A percentile compares a stretch with the other conserved stretches of the same genome.
phyloP scores from a whole-genome alignment of 306 rosid species.

The Fragaria nilgerrensis region DNA sequence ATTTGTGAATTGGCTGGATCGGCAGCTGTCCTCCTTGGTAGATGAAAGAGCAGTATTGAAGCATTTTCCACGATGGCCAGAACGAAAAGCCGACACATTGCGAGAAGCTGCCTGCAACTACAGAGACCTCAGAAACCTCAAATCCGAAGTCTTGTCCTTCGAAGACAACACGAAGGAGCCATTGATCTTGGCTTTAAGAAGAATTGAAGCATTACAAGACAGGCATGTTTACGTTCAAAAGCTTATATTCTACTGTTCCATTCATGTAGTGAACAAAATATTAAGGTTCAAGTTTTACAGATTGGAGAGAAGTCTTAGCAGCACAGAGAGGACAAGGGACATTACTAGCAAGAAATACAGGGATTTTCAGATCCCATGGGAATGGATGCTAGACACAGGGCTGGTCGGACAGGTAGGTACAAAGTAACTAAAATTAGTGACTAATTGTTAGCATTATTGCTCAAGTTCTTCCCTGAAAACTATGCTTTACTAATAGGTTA shows the following conservation, averaged over 20 bases:
- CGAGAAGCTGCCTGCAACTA: slow-evolving; percentile 84
- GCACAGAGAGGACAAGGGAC: slow-evolving; percentile 71
- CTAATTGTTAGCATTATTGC: neutral
- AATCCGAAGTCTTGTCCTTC: slow-evolving; percentile 48
- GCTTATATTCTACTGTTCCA: neutral
- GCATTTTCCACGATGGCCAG: slow-evolving; percentile 92
- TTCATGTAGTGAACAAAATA: slow-evolving; percentile 10
- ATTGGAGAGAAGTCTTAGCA: slow-evolving; percentile 69
- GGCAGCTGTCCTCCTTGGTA: slow-evolving; percentile 65
- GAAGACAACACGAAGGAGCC: slow-evolving; percentile 68
- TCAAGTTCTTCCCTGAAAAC: slow-evolving; percentile 9
- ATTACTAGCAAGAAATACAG: slow-evolving; percentile 59
- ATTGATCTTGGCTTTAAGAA: slow-evolving; percentile 46
- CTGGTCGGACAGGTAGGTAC: slow-evolving; percentile 66
- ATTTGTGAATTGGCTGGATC: slow-evolving; percentile 79
- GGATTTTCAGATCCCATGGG: slow-evolving; percentile 79
- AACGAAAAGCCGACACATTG: slow-evolving; percentile 74
- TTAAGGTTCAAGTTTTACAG: slow-evolving; percentile 36
- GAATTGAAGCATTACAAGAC: slow-evolving; percentile 87
- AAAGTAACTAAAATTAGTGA: neutral
- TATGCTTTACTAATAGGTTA: slow-evolving; percentile 1
- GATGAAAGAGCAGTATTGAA: slow-evolving; percentile 84
- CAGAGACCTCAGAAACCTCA: slow-evolving; percentile 70
- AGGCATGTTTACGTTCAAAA: slow-evolving; percentile 36
- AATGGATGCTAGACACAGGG: slow-evolving; percentile 81